Conservation (phyloP, 1,284 basidiomycete species). For the Heterobasidion irregulare region DNA sequence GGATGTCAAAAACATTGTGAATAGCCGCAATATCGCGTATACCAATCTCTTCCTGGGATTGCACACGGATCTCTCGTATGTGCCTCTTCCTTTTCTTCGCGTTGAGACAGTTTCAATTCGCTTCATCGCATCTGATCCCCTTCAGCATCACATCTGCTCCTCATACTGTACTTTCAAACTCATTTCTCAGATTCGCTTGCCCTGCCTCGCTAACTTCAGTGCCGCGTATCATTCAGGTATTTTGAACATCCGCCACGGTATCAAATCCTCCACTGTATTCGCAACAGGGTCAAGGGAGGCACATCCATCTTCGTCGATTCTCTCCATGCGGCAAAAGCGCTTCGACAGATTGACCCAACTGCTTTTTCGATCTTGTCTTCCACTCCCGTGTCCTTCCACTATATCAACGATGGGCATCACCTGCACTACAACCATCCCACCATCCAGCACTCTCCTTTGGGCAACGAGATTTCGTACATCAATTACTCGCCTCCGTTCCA, state of each 20-base stretch:
- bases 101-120: background rate
- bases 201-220: background rate
- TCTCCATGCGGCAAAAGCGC: constrained; percentile 53
- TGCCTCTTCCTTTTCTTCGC: constrained; percentile 8
- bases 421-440: constrained; percentile 77
- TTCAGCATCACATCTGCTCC: background rate
- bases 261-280: constrained; percentile 86
- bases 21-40: constrained; percentile 91
- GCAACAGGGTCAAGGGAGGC: constrained; percentile 81
- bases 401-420: constrained; percentile 87
- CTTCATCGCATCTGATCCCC: background rate
- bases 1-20: constrained; percentile 77
- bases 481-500: constrained; percentile 98
- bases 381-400: constrained; percentile 79
- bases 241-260: constrained; percentile 86
- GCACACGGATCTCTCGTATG: constrained; percentile 90
- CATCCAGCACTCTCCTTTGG: constrained; percentile 50
- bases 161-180: background rate
- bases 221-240: constrained; percentile 43
- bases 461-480: constrained; percentile 43
- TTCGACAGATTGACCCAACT: constrained; percentile 42
- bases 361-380: constrained; percentile 55
- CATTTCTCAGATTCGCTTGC: background rate
- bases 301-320: constrained; percentile 87
- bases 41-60: constrained; percentile 86